Evolutionary conservation across 164 flowering plant genomes (phyloP).

Genomic region (Magnolia kwangsiensis): DNA sequence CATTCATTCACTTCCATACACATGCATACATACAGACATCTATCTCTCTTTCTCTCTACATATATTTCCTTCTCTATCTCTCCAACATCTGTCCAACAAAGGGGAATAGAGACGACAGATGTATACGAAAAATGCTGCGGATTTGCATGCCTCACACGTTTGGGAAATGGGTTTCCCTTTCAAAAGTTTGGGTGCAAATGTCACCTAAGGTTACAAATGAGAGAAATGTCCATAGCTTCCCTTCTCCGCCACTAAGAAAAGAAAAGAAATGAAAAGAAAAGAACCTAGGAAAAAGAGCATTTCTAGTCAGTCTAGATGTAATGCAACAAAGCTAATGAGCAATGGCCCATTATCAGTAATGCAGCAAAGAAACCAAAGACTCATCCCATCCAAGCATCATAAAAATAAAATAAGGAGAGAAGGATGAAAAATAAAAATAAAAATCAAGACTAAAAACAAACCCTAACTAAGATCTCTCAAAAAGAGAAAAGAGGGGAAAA

Average conservation of each 20-base stretch:
- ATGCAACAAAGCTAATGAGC: conserved; percentile 4
- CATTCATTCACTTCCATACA: conserved; percentile 14
- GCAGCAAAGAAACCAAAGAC: neutral
- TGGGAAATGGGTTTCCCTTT: conserved; percentile 4
- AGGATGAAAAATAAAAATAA: neutral
- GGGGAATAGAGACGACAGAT: conserved; percentile 23
- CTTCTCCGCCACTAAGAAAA: neutral
- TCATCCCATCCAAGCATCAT: neutral
- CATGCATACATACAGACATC: conserved; percentile 5
- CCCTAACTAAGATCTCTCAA: neutral
- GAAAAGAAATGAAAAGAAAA: neutral
- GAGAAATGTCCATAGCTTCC: neutral
- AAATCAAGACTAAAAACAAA: neutral
- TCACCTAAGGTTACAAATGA: neutral
- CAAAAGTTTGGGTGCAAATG: conserved; percentile 6
- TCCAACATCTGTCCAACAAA: neutral
- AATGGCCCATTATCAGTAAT: conserved; percentile 25
- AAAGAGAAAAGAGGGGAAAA: neutral
- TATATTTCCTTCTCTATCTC: neutral
- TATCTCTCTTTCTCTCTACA: neutral
- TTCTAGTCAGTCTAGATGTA: neutral
- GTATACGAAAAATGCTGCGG: conserved; percentile 7
- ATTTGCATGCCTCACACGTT: conserved; percentile 33
- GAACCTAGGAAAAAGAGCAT: neutral
- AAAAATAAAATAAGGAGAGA: neutral